Evolutionary conservation across 192 early-diverging fungal species (phyloP), one percentile per base, ranked within the genome.

Genomic region (Funneliformis mosseae): DNA sequence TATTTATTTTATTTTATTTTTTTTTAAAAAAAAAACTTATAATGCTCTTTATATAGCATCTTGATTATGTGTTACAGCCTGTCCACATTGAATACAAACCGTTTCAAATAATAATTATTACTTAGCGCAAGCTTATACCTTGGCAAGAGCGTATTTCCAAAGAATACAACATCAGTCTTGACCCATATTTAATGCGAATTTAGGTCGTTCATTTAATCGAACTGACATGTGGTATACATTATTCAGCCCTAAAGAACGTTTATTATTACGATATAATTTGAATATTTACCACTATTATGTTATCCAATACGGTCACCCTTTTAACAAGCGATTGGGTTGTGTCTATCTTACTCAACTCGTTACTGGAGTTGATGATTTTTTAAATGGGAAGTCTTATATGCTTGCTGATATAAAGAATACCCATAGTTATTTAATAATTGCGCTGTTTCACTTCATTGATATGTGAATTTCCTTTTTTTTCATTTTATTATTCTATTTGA

Each of bases 401-500:
- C 18, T 71, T 45, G 69, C 69, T n/a, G 69, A 71, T 71, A 18
- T 71, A 41, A 71, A 71, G n/a, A 43, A 71, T 71, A 21, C 69
- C 43, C 69, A 71, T 43, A 21, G 69, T 18, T 71, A 18, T 41
- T 16, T 41, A n/a, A 5, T 71, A 28, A 5, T 41, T 21, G 0
- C 23, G n/a, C 1, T 8, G 21, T n/a, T 43, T 71, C 41, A 71
- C 42, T 41, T 5, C 42, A 46, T 45, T 71, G 41, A 41, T 71
- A 71, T 43, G 69, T 71, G 18, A 71, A 71, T 43, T 45, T n/a
- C n/a, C 8, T 33, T 12, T 33, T n/a, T n/a, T n/a, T 45, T 8
- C n/a, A n/a, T n/a, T n/a, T n/a, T n/a, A n/a, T n/a, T n/a, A n/a
- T n/a, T n/a, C n/a, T n/a, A n/a, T n/a, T n/a, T n/a, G n/a, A n/a